These are phyloP conservation scores for Ceraceosorus guamensis DNA, from an alignment of 1,284 basidiomycete genomes.

Conservation along the genomic window DNA sequence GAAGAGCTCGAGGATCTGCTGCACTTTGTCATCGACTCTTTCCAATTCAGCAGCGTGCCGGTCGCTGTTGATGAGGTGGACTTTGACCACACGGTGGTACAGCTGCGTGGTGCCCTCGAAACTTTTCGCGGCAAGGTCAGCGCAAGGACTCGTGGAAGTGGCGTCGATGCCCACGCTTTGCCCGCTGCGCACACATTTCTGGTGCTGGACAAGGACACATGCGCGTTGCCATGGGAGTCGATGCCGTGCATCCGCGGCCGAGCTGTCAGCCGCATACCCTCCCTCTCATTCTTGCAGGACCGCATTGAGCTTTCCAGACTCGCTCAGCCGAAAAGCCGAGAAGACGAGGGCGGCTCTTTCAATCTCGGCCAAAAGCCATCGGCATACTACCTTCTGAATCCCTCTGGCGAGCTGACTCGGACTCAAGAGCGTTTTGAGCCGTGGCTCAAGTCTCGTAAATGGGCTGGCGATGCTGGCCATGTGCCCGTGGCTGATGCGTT, in stretches of 20 bases:
- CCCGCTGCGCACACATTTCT: slow-evolving; percentile 65
- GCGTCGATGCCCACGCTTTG: slow-evolving; percentile 30
- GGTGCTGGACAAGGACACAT: slow-evolving; percentile 81
- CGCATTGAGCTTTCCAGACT: slow-evolving; percentile 50
- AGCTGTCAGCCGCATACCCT: slow-evolving; percentile 84
- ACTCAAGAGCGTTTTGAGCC: slow-evolving; percentile 75
- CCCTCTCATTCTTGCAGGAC: slow-evolving; percentile 77
- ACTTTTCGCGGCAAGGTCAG: slow-evolving; percentile 22
- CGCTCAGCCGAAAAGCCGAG: neutral
- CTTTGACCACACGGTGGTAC: slow-evolving; percentile 65
- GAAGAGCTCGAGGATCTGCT: slow-evolving; percentile 92
- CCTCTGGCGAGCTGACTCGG: slow-evolving; percentile 75
- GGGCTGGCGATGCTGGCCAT: slow-evolving; percentile 73
- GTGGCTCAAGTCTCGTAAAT: slow-evolving; percentile 64
- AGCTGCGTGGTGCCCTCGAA: slow-evolving; percentile 36
- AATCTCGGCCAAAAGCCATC: slow-evolving; percentile 49
- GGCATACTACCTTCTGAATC: slow-evolving; percentile 82
- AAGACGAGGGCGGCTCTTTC: slow-evolving; percentile 8
- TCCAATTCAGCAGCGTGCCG: slow-evolving; percentile 82
- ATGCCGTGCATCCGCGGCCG: slow-evolving; percentile 75
- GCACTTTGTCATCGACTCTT: slow-evolving; percentile 87
- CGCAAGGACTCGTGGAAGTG: slow-evolving; percentile 50
- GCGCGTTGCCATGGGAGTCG: slow-evolving; percentile 91
- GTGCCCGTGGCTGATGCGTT: slow-evolving; percentile 51
- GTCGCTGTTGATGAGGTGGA: slow-evolving; percentile 89